These are phyloP conservation scores for Mrakia blollopis DNA, from an alignment of 768 basidiomycete species.

Conservation along the genomic window DNA sequence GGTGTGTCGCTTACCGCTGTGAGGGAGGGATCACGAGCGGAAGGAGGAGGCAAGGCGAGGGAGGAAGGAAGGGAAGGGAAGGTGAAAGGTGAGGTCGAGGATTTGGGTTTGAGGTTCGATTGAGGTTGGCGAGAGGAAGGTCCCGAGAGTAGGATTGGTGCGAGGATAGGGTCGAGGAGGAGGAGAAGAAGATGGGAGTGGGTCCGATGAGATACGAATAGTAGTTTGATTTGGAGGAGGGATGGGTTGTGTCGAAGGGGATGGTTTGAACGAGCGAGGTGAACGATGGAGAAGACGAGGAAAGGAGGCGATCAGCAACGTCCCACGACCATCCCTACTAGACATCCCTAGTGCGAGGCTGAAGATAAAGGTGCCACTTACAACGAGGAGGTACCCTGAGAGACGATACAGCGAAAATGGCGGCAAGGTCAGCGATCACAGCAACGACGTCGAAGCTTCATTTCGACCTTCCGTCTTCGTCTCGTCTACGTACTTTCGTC, in stretches of 20 bases:
- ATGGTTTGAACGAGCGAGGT: not conserved
- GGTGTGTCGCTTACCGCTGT: conserved; percentile 42
- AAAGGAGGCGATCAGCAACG: not conserved
- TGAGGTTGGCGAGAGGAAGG: not conserved
- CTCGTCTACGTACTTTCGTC: conserved; percentile 17
- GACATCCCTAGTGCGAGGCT: not conserved
- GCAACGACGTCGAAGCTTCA: not conserved
- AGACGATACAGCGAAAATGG: not conserved
- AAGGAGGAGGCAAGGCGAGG: not conserved
- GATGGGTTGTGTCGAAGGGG: not conserved
- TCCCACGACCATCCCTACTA: not conserved
- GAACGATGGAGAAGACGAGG: not conserved
- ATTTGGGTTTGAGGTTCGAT: not conserved
- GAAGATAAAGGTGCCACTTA: conserved; percentile 11
- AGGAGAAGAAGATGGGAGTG: not conserved
- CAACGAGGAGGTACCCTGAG: conserved; percentile 34
- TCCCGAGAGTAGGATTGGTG: not conserved
- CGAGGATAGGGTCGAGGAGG: not conserved
- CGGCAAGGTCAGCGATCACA: conserved; percentile 11
- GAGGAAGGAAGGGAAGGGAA: not conserved
- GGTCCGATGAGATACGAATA: not conserved
- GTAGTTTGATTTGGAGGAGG: not conserved
- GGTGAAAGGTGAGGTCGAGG: not conserved
- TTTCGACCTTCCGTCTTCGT: not conserved
- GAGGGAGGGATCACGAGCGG: not conserved